These are phyloP conservation scores for Boletus speciosus DNA, from an alignment of 768 basidiomycete genomes.

Conservation along the genomic window DNA sequence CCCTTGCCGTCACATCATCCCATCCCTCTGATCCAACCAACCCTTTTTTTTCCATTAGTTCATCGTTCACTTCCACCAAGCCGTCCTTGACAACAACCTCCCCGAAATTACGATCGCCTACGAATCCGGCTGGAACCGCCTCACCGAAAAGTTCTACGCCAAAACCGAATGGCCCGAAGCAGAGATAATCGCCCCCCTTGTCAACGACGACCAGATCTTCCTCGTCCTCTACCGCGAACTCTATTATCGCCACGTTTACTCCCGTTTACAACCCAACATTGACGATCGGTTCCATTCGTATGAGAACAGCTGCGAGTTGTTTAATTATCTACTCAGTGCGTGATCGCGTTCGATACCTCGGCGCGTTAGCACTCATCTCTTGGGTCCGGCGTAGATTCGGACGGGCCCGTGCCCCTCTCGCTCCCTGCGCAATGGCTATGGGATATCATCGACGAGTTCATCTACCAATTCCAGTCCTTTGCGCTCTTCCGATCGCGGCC, in stretches of 20 bases:
- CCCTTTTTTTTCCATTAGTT: conserved; percentile 49
- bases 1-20: background rate
- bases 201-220: conserved; percentile 95
- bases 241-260: conserved; percentile 95
- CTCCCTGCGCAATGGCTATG: conserved; percentile 98
- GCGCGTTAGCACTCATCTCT: background rate
- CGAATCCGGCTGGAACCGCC: conserved; percentile 95
- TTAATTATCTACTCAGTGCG: conserved; percentile 92
- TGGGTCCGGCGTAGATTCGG: conserved; percentile 60
- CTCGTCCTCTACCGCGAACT: conserved; percentile 95
- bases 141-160: conserved; percentile 94
- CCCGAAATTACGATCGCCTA: conserved; percentile 90
- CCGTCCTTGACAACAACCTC: conserved; percentile 87
- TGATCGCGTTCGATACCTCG: background rate
- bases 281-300: conserved; percentile 98
- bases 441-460: conserved; percentile 97
- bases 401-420: conserved; percentile 85
- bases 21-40: background rate
- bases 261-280: conserved; percentile 88
- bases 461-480: conserved; percentile 98
- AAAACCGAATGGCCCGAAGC: conserved; percentile 98
- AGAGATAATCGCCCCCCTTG: conserved; percentile 90
- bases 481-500: conserved; percentile 87
- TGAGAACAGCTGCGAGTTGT: conserved; percentile 96
- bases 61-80: conserved; percentile 92